Evolutionary conservation across 345 rosid genomes (phyloP).

Genomic region (Aegle marmelos): DNA sequence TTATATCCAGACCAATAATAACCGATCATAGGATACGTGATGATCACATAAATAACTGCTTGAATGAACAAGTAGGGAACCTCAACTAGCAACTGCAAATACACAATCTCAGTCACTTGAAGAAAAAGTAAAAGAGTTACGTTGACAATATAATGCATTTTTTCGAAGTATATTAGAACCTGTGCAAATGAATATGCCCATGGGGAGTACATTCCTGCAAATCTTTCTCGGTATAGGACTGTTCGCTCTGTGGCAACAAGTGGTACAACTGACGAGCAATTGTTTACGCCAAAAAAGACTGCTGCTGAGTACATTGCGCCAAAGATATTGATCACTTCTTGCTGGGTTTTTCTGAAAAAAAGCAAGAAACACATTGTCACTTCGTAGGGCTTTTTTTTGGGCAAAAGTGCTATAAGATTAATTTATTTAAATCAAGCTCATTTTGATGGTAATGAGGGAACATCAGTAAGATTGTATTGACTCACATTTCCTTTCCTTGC

Average conservation of each 20-base stretch:
- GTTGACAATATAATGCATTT: background rate
- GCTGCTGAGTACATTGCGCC: constrained; percentile 22
- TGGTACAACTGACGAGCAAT: constrained; percentile 24
- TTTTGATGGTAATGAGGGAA: background rate
- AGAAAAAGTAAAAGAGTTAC: background rate
- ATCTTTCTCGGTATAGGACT: constrained; percentile 22
- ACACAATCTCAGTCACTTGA: background rate
- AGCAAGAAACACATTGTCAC: background rate
- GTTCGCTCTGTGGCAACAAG: constrained; percentile 23
- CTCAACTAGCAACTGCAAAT: constrained; percentile 20
- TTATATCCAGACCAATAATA: constrained; percentile 34
- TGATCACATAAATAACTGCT: constrained; percentile 24
- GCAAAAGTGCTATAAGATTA: too few relatives aligned
- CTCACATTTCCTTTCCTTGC: constrained; percentile 46
- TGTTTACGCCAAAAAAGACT: constrained; percentile 22
- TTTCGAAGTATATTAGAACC: background rate
- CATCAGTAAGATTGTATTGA: background rate
- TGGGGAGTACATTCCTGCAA: constrained; percentile 25
- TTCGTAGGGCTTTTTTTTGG: background rate
- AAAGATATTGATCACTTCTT: constrained; percentile 18
- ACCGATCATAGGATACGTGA: constrained; percentile 36
- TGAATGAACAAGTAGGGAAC: constrained; percentile 25
- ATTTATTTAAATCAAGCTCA: too few relatives aligned
- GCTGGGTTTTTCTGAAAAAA: constrained; percentile 13
- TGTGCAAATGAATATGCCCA: constrained; percentile 32